phyloP scores from a whole-genome alignment of 768 basidiomycete genomes.

The Rhodotorula graminis region DNA sequence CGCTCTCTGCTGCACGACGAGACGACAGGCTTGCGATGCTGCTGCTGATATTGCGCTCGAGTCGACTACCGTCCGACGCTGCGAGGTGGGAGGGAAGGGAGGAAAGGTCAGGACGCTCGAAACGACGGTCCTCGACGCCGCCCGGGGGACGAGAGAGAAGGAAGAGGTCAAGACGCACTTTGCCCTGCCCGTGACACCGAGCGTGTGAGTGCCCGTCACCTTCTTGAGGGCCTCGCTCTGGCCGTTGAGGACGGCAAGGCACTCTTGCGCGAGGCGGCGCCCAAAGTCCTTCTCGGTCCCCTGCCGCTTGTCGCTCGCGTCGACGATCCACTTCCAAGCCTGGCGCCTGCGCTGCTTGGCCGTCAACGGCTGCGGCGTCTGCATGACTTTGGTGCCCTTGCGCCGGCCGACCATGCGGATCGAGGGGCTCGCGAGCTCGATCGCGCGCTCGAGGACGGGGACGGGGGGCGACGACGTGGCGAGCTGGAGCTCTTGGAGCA shows the following conservation, averaged over 20 bases:
- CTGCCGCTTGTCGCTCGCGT: constrained; percentile 57
- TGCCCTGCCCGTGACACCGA: constrained; percentile 27
- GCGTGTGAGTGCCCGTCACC: constrained; percentile 53
- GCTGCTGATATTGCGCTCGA: no score
- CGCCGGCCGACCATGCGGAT: constrained; percentile 60
- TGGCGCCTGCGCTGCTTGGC: constrained; percentile 72
- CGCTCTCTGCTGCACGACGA: no score
- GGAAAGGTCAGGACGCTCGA: no score
- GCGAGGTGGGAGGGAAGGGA: no score
- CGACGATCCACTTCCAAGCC: constrained; percentile 68
- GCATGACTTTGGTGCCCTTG: constrained; percentile 61
- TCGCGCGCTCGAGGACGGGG: constrained; percentile 69
- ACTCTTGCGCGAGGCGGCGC: constrained; percentile 71
- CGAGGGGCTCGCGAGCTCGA: constrained; percentile 65
- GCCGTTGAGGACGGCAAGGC: constrained; percentile 63
- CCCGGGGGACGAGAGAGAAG: no score
- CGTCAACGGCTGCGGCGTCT: constrained; percentile 65
- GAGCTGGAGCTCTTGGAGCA: constrained; percentile 66
- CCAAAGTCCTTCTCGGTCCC: constrained; percentile 56
- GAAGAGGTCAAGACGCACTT: constrained; percentile 2
- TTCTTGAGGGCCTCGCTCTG: constrained; percentile 57
- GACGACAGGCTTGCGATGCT: no score
- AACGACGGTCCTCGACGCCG: no score
- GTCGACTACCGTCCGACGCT: not conserved
- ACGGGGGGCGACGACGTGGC: constrained; percentile 72